These are phyloP conservation scores for Hypoxylon fragiforme DNA, from an alignment of 495 filamentous ascomycete species.

Conservation along the genomic window DNA sequence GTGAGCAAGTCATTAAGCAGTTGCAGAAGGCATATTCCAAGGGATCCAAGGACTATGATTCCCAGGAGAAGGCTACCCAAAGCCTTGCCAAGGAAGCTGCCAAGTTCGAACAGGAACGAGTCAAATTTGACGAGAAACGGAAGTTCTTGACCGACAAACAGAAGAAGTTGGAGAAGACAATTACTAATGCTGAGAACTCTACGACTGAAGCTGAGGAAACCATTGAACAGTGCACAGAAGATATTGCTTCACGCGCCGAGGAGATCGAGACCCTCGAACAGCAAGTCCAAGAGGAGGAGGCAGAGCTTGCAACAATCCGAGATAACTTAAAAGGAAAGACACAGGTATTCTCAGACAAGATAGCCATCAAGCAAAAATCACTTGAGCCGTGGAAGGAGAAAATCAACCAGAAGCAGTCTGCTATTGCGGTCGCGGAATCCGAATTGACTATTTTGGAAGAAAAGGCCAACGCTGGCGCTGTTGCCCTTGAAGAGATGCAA, in stretches of 20 bases:
- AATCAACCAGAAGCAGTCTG: constrained; percentile 92
- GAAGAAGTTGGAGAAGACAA: constrained; percentile 91
- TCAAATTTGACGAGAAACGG: constrained; percentile 96
- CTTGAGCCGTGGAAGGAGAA: constrained; percentile 96
- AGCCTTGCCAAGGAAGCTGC: constrained; percentile 83
- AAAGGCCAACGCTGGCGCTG: constrained; percentile 80
- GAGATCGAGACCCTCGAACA: constrained; percentile 76
- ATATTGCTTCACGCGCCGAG: constrained; percentile 71
- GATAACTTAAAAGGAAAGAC: constrained; percentile 93
- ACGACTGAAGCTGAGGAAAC: constrained; percentile 74
- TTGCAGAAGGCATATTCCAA: constrained; percentile 84
- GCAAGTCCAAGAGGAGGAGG: constrained; percentile 74
- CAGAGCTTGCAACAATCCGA: constrained; percentile 76
- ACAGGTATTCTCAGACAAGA: constrained; percentile 88
- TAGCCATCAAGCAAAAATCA: constrained; percentile 87
- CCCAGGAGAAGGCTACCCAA: constrained; percentile 80
- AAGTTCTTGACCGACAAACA: constrained; percentile 88
- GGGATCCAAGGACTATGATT: constrained; percentile 77
- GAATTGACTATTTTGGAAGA: constrained; percentile 90
- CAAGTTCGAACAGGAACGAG: constrained; percentile 90
- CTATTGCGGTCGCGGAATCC: constrained; percentile 90
- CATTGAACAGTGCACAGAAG: constrained; percentile 73
- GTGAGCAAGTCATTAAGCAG: constrained; percentile 86
- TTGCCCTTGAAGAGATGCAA: constrained; percentile 81
- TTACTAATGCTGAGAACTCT: constrained; percentile 63